These are phyloP conservation scores for Salix exigua DNA, from an alignment of 345 rosid species.

Conservation along the genomic window DNA sequence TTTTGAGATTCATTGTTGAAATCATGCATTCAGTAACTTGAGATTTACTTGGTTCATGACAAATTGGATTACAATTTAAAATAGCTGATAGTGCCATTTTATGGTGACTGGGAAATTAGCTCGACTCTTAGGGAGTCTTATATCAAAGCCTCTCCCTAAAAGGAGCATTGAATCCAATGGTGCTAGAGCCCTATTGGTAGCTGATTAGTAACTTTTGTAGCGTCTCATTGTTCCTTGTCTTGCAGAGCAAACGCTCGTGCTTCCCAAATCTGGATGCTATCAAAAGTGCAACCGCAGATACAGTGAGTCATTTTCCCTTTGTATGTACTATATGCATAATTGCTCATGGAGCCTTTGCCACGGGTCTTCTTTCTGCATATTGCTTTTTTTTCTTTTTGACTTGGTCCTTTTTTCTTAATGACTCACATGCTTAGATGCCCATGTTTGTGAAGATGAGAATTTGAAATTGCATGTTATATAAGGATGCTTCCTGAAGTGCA, in stretches of 20 bases:
- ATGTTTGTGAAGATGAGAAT: neutral
- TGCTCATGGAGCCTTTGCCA: neutral
- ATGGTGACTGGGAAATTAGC: neutral
- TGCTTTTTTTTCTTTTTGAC: neutral
- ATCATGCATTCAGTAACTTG: neutral
- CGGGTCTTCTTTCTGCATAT: neutral
- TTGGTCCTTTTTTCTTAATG: neutral
- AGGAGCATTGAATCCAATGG: neutral
- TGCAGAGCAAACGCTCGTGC: constrained; percentile 78
- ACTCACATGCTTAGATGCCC: neutral
- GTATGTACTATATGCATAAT: neutral
- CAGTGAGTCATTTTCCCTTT: constrained; percentile 49
- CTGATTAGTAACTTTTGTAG: constrained; percentile 12
- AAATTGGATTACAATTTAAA: neutral
- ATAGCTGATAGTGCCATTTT: neutral
- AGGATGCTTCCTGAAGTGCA: neutral
- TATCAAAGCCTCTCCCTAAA: neutral
- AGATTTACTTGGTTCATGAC: neutral
- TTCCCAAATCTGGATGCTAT: constrained; percentile 87
- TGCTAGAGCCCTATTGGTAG: neutral
- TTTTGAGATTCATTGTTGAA: neutral
- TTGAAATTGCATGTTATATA: neutral
- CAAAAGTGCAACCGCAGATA: constrained; percentile 84
- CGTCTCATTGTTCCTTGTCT: constrained; percentile 12
- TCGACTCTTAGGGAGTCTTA: neutral